Evolutionary conservation across 2,329 filamentous ascomycete species (phyloP).

Genomic region (Exophiala phaeomuriformis): DNA sequence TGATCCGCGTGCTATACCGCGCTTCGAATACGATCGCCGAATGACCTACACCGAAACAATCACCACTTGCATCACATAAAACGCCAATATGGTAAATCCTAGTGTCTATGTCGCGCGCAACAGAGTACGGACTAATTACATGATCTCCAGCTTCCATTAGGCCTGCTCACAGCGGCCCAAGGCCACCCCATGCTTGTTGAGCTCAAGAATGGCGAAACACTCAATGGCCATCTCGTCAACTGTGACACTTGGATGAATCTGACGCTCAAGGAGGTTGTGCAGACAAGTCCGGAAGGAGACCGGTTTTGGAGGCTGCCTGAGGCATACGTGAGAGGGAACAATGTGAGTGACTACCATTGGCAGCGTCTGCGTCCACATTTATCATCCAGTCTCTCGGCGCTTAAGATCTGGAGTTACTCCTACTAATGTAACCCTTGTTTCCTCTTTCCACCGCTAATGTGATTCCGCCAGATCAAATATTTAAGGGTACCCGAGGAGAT

Average conservation of each 20-base stretch:
- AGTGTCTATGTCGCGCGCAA: neutral
- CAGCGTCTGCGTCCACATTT: neutral
- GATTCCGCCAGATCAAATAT: conserved; percentile 76
- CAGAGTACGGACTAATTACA: neutral
- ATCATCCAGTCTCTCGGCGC: neutral
- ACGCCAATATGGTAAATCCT: neutral
- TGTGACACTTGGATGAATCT: conserved; percentile 99
- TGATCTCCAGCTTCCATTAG: conserved; percentile 52
- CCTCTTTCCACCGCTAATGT: conserved; percentile 3
- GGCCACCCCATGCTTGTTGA: conserved; percentile 97
- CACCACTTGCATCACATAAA: neutral
- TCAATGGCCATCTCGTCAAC: conserved; percentile 90
- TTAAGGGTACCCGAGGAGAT: conserved; percentile 94
- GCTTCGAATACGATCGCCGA: neutral
- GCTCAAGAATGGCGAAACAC: conserved; percentile 93
- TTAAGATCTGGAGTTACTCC: too few species aligned
- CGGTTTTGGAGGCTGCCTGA: conserved; percentile 88
- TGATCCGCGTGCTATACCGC: too few species aligned
- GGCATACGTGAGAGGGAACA: conserved; percentile 95
- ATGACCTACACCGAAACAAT: neutral
- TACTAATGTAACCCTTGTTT: neutral
- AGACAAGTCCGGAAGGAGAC: conserved; percentile 91
- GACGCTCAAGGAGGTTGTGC: conserved; percentile 91
- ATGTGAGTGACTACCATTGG: conserved; percentile 52
- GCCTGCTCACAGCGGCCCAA: conserved; percentile 88